Percentiles rank a stretch among this genome's conserved stretches.
Conservation (phyloP, 2,329 filamentous ascomycete genomes). For the Neonectria faginata region DNA sequence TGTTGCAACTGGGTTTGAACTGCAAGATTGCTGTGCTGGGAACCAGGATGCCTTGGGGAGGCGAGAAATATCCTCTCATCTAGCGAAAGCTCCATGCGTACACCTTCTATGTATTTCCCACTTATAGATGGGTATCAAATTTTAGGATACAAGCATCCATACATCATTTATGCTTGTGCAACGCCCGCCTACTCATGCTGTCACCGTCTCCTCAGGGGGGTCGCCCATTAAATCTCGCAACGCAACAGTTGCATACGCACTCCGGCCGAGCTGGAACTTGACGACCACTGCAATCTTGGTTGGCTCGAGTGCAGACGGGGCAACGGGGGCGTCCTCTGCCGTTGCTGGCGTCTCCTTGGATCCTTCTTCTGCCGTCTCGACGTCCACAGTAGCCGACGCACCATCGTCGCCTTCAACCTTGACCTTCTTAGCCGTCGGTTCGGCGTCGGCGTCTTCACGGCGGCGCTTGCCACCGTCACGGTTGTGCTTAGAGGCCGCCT, state of each 20-base stretch:
- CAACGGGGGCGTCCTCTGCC: constrained; percentile 20
- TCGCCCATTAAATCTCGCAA: constrained; percentile 79
- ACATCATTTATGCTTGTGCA: constrained; percentile 2
- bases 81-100: constrained; percentile 32
- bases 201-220: constrained; percentile 42
- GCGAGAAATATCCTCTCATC: constrained; percentile 25
- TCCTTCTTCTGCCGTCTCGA: constrained; percentile 32
- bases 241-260: constrained; percentile 88
- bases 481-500: constrained; percentile 49
- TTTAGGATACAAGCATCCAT: constrained; percentile 29
- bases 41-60: constrained; percentile 29
- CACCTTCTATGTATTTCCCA: constrained; percentile 40
- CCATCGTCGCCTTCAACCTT: constrained; percentile 39
- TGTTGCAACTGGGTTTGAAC: constrained; percentile 24
- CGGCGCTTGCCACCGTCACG: constrained; percentile 37
- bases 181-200: not conserved
- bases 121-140: constrained; percentile 43
- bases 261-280: constrained; percentile 80
- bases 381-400: constrained; percentile 20
- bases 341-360: constrained; percentile 20
- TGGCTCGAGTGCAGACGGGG: constrained; percentile 34
- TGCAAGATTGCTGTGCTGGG: constrained; percentile 32
- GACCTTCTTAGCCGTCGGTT: constrained; percentile 42
- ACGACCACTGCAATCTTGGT: constrained; percentile 73
- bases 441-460: constrained; percentile 33